phyloP scores from a whole-genome alignment of 495 filamentous ascomycete species.

The Penicillium coffeae region DNA sequence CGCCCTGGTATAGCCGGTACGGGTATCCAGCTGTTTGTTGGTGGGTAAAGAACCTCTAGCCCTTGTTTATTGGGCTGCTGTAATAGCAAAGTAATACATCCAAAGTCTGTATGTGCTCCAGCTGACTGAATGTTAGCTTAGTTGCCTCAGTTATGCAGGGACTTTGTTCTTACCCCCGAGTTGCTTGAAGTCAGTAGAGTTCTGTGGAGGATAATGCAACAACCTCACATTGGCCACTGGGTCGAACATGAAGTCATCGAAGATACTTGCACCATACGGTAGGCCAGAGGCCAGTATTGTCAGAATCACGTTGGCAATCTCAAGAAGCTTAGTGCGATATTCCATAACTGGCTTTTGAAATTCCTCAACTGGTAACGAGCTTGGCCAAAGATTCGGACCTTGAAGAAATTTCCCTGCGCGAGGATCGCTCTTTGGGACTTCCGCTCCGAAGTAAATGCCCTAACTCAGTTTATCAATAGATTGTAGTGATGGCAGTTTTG shows the following conservation, averaged over 20 bases:
- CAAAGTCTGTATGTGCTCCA: constrained; percentile 37
- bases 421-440: constrained; percentile 15
- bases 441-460: constrained; percentile 32
- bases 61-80: constrained; percentile 40
- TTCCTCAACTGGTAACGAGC: constrained; percentile 27
- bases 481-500: background rate
- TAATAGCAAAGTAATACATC: constrained; percentile 39
- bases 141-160: background rate
- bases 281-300: constrained; percentile 38
- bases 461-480: constrained; percentile 5
- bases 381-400: constrained; percentile 43
- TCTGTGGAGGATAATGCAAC: constrained; percentile 40
- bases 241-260: constrained; percentile 34
- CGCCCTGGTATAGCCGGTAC: constrained; percentile 32
- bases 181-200: constrained; percentile 3
- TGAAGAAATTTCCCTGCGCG: constrained; percentile 7
- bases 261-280: constrained; percentile 22
- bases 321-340: constrained; percentile 31
- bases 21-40: constrained; percentile 33
- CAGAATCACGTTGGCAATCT: constrained; percentile 30
- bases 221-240: constrained; percentile 39
- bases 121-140: constrained; percentile 1
- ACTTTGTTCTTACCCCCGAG: background rate
- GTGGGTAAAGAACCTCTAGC: constrained; percentile 38
- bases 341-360: constrained; percentile 36